Evolutionary conservation across 805 yeast genomes (phyloP).

Genomic region (Kodamaea nitidulidarum): DNA sequence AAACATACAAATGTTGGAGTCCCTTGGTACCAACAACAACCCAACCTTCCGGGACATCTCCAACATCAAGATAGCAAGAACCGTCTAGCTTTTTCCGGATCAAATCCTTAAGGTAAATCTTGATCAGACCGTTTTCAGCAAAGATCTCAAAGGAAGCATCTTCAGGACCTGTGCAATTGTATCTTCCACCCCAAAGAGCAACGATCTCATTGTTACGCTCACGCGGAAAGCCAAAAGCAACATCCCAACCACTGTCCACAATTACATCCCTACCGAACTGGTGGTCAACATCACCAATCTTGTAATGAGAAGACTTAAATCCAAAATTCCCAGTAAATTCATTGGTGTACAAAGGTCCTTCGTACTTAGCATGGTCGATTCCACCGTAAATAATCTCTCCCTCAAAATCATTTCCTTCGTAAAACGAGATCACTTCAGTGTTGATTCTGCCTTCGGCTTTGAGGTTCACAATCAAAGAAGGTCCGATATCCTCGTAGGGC

Average conservation of each 20-base stretch:
- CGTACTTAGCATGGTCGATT: constrained; percentile 12
- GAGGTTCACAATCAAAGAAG: constrained; percentile 63
- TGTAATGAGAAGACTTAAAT: not conserved
- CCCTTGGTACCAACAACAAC: not conserved
- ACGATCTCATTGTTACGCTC: not conserved
- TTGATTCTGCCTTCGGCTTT: constrained; percentile 53
- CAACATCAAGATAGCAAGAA: not conserved
- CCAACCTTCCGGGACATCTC: not conserved
- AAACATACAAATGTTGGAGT: not conserved
- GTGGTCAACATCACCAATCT: not conserved
- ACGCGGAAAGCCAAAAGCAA: not conserved
- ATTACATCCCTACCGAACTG: not conserved
- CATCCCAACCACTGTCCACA: constrained; percentile 1
- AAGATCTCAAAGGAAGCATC: not conserved
- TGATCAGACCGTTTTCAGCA: constrained; percentile 1
- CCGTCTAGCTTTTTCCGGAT: not conserved
- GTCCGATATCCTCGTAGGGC: constrained; percentile 36
- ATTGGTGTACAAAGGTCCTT: constrained; percentile 14
- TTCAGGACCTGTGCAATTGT: not conserved
- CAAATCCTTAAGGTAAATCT: not conserved
- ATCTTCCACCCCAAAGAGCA: not conserved
- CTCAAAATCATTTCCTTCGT: constrained; percentile 38
- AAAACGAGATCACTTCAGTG: constrained; percentile 58
- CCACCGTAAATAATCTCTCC: constrained; percentile 11
- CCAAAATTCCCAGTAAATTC: not conserved